Evolutionary conservation across 2,329 filamentous ascomycete genomes (phyloP).

Genomic region (Colletotrichum echinochloae): DNA sequence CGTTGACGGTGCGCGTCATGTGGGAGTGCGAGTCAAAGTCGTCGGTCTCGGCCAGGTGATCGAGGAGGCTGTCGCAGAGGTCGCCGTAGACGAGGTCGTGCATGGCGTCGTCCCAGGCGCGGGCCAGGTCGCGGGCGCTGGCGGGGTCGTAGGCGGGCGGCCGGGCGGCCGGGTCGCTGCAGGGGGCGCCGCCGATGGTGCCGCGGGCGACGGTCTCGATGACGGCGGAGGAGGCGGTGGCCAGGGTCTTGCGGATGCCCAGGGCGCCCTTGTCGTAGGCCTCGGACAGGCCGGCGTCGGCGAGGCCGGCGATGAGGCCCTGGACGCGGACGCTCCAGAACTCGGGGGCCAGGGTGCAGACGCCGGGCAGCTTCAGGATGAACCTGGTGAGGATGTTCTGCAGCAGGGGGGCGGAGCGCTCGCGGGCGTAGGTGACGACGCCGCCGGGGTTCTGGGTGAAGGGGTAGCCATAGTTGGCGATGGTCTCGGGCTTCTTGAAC

Average conservation of each 20-base stretch:
- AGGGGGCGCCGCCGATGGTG: slow-evolving; percentile 69
- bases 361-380: slow-evolving; percentile 73
- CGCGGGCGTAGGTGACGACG: slow-evolving; percentile 43
- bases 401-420: slow-evolving; percentile 72
- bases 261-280: slow-evolving; percentile 84
- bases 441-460: slow-evolving; percentile 57
- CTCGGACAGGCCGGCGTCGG: slow-evolving; percentile 78
- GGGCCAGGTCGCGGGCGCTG: slow-evolving; percentile 69
- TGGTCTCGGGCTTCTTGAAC: slow-evolving; percentile 74
- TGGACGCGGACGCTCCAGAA: slow-evolving; percentile 76
- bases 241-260: slow-evolving; percentile 79
- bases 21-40: slow-evolving; percentile 74
- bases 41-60: slow-evolving; percentile 68
- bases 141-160: slow-evolving; percentile 65
- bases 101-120: slow-evolving; percentile 75
- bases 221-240: slow-evolving; percentile 77
- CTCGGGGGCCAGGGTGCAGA: slow-evolving; percentile 70
- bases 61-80: slow-evolving; percentile 73
- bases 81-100: slow-evolving; percentile 76
- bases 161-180: slow-evolving; percentile 41
- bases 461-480: slow-evolving; percentile 77
- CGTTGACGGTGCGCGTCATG: slow-evolving; percentile 72
- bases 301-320: slow-evolving; percentile 70
- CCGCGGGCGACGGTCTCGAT: slow-evolving; percentile 78
- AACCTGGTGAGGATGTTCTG: slow-evolving; percentile 76